A percentile compares a stretch with the other conserved stretches of the same genome.
Conservation (phyloP, 306 rosid genomes). For the Medicago lupulina region DNA sequence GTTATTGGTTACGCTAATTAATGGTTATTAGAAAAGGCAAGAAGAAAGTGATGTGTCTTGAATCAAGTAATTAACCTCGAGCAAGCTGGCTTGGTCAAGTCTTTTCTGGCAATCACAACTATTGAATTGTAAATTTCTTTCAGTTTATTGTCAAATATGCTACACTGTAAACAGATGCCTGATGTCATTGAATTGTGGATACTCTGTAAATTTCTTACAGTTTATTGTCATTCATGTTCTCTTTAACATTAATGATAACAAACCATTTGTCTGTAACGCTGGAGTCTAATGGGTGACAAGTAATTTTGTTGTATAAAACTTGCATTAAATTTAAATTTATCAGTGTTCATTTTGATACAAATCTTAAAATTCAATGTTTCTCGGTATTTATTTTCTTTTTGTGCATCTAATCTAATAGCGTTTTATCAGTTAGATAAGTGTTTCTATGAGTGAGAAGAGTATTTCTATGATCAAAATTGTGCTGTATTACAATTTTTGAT, state of each 20-base stretch:
- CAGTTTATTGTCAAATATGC: constrained; percentile 37
- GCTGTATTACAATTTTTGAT: background rate
- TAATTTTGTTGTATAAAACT: constrained; percentile 9
- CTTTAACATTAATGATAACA: constrained; percentile 41
- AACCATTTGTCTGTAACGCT: constrained; percentile 20
- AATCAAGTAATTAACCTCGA: constrained; percentile 43
- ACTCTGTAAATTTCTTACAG: constrained; percentile 31
- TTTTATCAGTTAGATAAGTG: background rate
- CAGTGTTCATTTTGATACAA: background rate
- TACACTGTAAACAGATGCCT: constrained; percentile 47
- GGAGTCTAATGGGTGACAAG: constrained; percentile 30
- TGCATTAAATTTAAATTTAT: background rate
- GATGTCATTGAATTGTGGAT: constrained; percentile 8
- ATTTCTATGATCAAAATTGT: background rate
- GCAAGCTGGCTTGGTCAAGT: constrained; percentile 36
- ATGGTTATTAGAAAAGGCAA: constrained; percentile 39
- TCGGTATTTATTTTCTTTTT: background rate
- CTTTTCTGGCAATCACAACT: constrained; percentile 27
- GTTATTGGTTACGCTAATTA: constrained; percentile 38
- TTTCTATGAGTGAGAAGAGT: background rate
- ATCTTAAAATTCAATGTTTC: background rate
- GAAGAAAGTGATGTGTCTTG: constrained; percentile 43
- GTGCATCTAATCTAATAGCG: background rate
- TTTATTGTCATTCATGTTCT: constrained; percentile 26
- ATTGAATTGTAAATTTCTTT: constrained; percentile 47